Evolutionary conservation across 2,329 filamentous ascomycete species (phyloP).

Genomic region (Fusarium multiceps): DNA sequence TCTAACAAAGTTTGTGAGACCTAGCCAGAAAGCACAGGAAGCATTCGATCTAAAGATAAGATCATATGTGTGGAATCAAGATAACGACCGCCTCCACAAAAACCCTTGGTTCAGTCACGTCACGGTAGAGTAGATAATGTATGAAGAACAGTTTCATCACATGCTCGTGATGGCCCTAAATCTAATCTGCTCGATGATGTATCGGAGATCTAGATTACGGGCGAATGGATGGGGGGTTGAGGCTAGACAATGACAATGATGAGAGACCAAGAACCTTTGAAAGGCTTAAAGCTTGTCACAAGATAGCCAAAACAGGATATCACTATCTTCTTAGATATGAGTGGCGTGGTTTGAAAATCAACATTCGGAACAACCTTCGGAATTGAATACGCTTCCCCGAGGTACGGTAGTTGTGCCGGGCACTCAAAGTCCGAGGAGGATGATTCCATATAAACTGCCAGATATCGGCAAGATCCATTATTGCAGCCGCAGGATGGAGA

Average conservation of each 20-base stretch:
- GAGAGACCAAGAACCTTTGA: neutral
- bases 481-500: neutral
- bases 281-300: neutral
- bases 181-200: neutral
- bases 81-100: neutral
- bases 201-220: neutral
- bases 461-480: neutral
- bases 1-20: neutral
- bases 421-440: constrained; percentile 1
- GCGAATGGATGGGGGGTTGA: neutral
- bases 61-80: neutral
- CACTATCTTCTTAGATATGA: neutral
- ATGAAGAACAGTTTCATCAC: neutral
- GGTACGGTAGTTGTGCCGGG: constrained; percentile 11
- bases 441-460: neutral
- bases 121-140: neutral
- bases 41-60: neutral
- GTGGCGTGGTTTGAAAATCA: neutral
- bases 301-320: neutral
- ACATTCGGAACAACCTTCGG: neutral
- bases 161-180: neutral
- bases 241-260: neutral
- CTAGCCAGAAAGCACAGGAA: neutral
- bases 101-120: neutral
- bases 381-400: neutral